Evolutionary conservation across 305 asterid species (phyloP).

Genomic region (Fraxinus greggii): DNA sequence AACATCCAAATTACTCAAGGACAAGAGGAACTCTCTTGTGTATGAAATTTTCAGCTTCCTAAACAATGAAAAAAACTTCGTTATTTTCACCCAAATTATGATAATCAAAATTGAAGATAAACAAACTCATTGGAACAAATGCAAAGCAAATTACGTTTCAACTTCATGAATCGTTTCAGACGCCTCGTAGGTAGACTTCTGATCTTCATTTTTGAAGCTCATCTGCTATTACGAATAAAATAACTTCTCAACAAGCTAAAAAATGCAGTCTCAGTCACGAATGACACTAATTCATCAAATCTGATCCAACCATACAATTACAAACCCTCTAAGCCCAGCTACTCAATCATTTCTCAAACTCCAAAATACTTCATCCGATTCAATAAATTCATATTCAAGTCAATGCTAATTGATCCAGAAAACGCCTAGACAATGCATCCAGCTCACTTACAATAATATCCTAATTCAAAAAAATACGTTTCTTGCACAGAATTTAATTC

Average conservation of each 20-base stretch:
- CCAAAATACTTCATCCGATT: slow-evolving; percentile 30
- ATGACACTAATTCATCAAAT: slow-evolving; percentile 20
- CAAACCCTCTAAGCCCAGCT: slow-evolving; percentile 17
- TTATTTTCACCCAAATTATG: slow-evolving; percentile 7
- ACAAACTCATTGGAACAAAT: slow-evolving; percentile 22
- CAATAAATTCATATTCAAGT: slow-evolving; percentile 25
- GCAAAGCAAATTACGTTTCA: slow-evolving; percentile 33
- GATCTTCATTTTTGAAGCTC: slow-evolving; percentile 45
- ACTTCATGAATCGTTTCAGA: slow-evolving; percentile 26
- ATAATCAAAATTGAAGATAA: neutral
- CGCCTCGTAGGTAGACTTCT: slow-evolving; percentile 32
- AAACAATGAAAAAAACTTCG: slow-evolving; percentile 31
- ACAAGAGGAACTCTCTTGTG: slow-evolving; percentile 68
- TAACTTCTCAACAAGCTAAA: slow-evolving; percentile 25
- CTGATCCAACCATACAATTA: slow-evolving; percentile 17
- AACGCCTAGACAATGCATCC: slow-evolving; percentile 15
- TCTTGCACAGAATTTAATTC: slow-evolving; percentile 13
- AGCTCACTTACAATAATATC: slow-evolving; percentile 30
- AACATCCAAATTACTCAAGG: slow-evolving; percentile 61
- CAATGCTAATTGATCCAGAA: slow-evolving; percentile 22
- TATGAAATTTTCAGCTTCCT: slow-evolving; percentile 66
- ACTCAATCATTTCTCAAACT: slow-evolving; percentile 4
- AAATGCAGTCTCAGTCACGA: slow-evolving; percentile 23
- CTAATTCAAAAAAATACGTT: slow-evolving; percentile 28
- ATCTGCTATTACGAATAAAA: slow-evolving; percentile 30